Evolutionary conservation across 2,329 filamentous ascomycete species (phyloP), one percentile per base, ranked within the genome.

Genomic region (Claviceps maximensis): DNA sequence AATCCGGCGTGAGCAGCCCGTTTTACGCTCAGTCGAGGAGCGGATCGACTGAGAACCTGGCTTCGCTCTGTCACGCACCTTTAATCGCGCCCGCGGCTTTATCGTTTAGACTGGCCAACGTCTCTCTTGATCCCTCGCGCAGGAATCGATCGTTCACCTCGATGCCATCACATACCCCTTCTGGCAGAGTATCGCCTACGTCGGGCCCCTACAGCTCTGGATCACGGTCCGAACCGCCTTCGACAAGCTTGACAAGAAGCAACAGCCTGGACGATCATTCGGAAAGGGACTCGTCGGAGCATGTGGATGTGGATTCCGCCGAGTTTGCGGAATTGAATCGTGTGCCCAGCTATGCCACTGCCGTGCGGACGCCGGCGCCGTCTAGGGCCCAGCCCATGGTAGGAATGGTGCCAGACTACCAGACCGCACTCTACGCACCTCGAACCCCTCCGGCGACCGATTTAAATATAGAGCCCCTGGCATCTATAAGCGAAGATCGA

Each of bases 31-130:
- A 81, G 50, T 84, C 87, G 52, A 82, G 89, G 53, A 79, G 84
- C 47, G 84, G 86, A 6, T 97, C 91, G 0, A 73, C 77, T 10
- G 93, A 97, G 61, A 91, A 96, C 63, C 73, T 97, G 49, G 48
- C 79, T 75, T 4, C 71, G 82, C 63, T 69, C 50, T 57, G 60
- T 1, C 60, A 66, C 54, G 61, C 60, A 49, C 58, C 58, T 13
- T 62, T 65, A 13, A 60, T 71, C 13, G 60, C 68, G 15, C 78
- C 77, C n/a, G 77, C 75, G 33, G 76, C 69, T 54, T 76, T 79
- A 59, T 87, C 67, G 68, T 84, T 68, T 68, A 83, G 68, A 52
- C 74, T 95, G 55, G 87, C 91, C 56, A 83, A 81, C 61, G 82
- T 91, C 49, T 78, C 78, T 9, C 66, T 77, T 45, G 72, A 78